A percentile compares a stretch with the other conserved stretches of the same genome.
Conservation (phyloP, 2,329 filamentous ascomycete genomes). For the Hortaea sp. region DNA sequence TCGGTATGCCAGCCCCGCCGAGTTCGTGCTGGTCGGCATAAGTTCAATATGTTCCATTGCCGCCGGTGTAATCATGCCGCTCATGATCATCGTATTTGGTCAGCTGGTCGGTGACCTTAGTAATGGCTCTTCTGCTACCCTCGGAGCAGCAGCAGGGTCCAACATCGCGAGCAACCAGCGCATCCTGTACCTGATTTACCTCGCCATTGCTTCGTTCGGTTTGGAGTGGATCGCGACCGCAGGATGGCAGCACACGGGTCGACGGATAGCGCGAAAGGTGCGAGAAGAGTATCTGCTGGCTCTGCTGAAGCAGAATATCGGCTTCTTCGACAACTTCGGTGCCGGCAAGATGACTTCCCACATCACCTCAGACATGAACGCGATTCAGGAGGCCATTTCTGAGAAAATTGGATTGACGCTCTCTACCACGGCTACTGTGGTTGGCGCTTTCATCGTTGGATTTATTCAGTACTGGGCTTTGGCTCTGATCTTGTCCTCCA, state of each 20-base stretch:
- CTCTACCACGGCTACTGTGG: constrained; percentile 64
- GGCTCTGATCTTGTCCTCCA: constrained; percentile 71
- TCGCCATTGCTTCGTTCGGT: constrained; percentile 67
- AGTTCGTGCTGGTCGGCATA: background rate
- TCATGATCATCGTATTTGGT: background rate
- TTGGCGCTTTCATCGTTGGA: constrained; percentile 76
- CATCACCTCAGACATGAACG: constrained; percentile 81
- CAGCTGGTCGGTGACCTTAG: background rate
- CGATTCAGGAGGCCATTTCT: constrained; percentile 82
- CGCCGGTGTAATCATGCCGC: background rate
- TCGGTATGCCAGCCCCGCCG: background rate
- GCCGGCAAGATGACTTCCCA: constrained; percentile 83
- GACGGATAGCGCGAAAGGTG: constrained; percentile 32
- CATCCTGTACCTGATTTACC: constrained; percentile 70
- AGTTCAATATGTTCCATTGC: background rate
- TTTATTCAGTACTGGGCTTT: constrained; percentile 86
- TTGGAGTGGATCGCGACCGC: constrained; percentile 69
- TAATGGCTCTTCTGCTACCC: background rate
- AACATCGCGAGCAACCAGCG: background rate
- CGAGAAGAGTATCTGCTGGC: constrained; percentile 71
- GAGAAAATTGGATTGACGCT: constrained; percentile 73
- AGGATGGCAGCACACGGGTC: constrained; percentile 61
- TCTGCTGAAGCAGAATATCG: constrained; percentile 76
- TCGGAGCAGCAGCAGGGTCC: background rate
- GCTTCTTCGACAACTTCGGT: constrained; percentile 80